Evolutionary conservation across 495 filamentous ascomycete species (phyloP), one percentile per base, ranked within the genome.

Genomic region (Terfezia boudieri): DNA sequence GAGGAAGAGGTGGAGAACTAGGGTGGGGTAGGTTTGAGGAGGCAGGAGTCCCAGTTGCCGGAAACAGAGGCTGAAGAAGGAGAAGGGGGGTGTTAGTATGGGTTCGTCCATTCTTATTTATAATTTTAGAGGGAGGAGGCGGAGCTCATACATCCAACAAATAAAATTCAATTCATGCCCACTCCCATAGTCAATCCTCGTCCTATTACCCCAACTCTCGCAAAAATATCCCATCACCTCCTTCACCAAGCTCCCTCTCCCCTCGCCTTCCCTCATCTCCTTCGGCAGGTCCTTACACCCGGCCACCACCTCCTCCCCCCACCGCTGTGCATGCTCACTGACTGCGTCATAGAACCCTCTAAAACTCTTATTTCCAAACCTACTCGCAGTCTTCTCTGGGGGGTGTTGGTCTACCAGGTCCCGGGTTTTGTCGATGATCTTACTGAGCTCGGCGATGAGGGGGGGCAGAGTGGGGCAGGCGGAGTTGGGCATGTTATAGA

Each of bases 91-190:
- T 32, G 26, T 32, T 7, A 32, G 7, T 32, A 32, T 51, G 26
- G 41, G 41, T 46, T 46, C 41, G 8, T 20, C 26, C 35, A 2
- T 46, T 8, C 9, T 9, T 43, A 20, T 54, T 10, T 8, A 17
- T 17, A 46, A 0, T 22, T 36, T 11, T 41, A 55, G 8, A 53
- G 36, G 56, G 23, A 22, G 17, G 9, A 14, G 8, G n/a, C 36
- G 10, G 12, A 11, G 20, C 20, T 20, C 56, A 9, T 48, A 65
- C 37, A 96, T 72, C 86, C 86, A 96, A 66, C 93, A 80, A 64
- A 89, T 73, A 67, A 96, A 94, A 67, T 98, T 94, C 51, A 98
- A 74, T 68, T 98, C 90, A 66, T 98, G 90, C 8, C 90, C 90
- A 0, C 85, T 92, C 59, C 90, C 90, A 68, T 98, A 98, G 69